phyloP scores from a whole-genome alignment of 2,329 filamentous ascomycete genomes.

The Ophiostoma ulmi region DNA sequence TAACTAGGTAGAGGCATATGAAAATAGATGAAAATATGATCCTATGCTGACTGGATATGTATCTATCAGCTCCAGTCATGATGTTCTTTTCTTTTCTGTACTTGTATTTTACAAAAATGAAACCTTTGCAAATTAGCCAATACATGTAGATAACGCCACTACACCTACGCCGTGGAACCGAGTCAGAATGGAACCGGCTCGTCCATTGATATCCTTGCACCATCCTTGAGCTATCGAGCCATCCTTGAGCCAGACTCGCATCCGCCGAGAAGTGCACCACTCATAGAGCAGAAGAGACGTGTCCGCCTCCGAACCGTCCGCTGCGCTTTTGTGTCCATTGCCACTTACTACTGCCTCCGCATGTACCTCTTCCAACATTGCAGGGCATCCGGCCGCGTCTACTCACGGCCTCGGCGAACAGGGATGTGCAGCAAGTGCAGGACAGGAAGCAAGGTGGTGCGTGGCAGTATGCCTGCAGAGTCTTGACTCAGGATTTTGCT shows the following conservation, averaged over 20 bases:
- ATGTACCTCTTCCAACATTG: neutral
- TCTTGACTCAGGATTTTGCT: neutral
- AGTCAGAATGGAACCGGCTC: neutral
- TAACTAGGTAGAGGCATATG: neutral
- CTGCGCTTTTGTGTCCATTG: neutral
- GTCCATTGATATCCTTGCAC: neutral
- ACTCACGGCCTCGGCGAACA: neutral
- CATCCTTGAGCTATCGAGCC: neutral
- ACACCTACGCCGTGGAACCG: neutral
- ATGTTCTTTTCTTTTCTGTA: neutral
- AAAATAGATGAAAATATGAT: neutral
- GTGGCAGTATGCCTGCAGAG: neutral
- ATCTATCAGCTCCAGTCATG: neutral
- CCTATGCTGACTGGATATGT: neutral
- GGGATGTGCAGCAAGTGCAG: conserved; percentile 1
- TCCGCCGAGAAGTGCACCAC: neutral
- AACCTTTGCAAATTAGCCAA: neutral
- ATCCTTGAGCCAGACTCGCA: no score
- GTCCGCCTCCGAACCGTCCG: neutral
- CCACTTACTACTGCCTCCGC: neutral
- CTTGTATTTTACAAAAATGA: neutral
- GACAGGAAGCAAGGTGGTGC: conserved; percentile 11
- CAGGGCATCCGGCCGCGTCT: neutral
- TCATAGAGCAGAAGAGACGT: neutral
- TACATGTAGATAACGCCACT: conserved; percentile 4